A percentile compares a stretch with the other conserved stretches of the same genome.
Conservation (phyloP, 1,284 basidiomycete species). For the Pseudozyma flocculosa region DNA sequence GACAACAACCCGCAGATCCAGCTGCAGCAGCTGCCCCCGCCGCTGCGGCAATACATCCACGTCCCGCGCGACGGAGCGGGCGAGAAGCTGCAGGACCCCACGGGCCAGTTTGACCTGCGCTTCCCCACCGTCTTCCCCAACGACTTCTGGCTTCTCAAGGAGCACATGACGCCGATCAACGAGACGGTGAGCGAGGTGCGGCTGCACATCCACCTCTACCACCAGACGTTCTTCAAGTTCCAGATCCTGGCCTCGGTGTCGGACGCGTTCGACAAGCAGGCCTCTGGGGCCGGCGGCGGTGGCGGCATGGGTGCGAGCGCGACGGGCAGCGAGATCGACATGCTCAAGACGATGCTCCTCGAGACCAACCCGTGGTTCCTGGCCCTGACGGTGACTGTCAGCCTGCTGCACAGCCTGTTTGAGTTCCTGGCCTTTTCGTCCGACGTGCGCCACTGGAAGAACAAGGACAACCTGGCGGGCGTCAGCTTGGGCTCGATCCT, state of each 20-base stretch:
- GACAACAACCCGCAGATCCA: slow-evolving; percentile 66
- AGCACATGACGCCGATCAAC: slow-evolving; percentile 58
- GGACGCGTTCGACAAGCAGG: slow-evolving; percentile 69
- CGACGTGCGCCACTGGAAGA: slow-evolving; percentile 91
- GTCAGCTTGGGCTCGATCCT: slow-evolving; percentile 68
- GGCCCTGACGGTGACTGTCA: slow-evolving; percentile 71
- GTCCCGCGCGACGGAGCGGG: slow-evolving; percentile 24
- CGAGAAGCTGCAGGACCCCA: slow-evolving; percentile 13
- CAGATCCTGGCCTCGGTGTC: slow-evolving; percentile 46
- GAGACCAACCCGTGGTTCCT: slow-evolving; percentile 93
- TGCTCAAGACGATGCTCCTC: slow-evolving; percentile 42
- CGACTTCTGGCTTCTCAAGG: slow-evolving; percentile 72
- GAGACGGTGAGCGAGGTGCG: slow-evolving; percentile 63
- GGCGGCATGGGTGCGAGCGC: slow-evolving; percentile 62
- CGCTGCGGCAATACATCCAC: slow-evolving; percentile 60
- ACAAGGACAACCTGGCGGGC: slow-evolving; percentile 70
- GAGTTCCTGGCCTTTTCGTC: slow-evolving; percentile 59
- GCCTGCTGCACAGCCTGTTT: slow-evolving; percentile 79
- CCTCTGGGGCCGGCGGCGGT: neutral
- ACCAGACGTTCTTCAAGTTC: slow-evolving; percentile 64
- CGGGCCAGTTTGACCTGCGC: slow-evolving; percentile 8
- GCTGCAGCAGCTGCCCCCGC: slow-evolving; percentile 67
- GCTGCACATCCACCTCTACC: slow-evolving; percentile 77
- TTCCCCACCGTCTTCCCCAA: slow-evolving; percentile 84
- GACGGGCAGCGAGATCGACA: slow-evolving; percentile 69